A percentile compares a stretch with the other conserved stretches of the same genome.
Conservation (phyloP, 257 asterid species). For the Penstemon eatonii region DNA sequence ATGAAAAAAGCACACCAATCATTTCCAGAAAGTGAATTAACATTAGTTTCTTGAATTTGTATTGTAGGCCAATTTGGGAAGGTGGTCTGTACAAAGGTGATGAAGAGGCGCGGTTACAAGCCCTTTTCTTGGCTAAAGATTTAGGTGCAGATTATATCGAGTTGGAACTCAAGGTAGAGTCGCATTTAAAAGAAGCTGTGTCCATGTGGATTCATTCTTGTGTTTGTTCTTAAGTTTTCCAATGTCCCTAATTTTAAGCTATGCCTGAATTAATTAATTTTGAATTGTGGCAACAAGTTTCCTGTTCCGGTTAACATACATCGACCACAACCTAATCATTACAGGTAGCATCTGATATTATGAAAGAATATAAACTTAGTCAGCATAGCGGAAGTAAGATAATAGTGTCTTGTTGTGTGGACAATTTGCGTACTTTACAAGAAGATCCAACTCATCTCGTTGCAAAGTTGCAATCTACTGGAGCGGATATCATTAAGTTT, state of each 20-base stretch:
- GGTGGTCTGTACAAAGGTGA: conserved; percentile 33
- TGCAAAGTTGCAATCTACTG: conserved; percentile 44
- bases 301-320: too few relatives aligned
- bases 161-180: conserved; percentile 51
- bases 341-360: conserved; percentile 50
- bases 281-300: too few relatives aligned
- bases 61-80: conserved; percentile 45
- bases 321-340: background rate
- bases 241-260: too few relatives aligned
- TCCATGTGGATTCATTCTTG: background rate
- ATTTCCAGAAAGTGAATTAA: background rate
- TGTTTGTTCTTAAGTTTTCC: too few relatives aligned
- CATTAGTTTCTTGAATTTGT: background rate
- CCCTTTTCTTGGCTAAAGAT: conserved; percentile 51
- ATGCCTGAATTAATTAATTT: too few relatives aligned
- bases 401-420: conserved; percentile 52
- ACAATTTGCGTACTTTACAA: conserved; percentile 31
- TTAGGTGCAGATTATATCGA: conserved; percentile 66
- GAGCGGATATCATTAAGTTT: conserved; percentile 58
- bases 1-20: too few relatives aligned
- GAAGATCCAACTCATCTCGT: conserved; percentile 46
- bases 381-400: conserved; percentile 39
- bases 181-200: background rate
- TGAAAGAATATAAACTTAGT: conserved; percentile 33
- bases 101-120: conserved; percentile 34